phyloP scores from a whole-genome alignment of 805 yeast species.

The Saccharomyces jurei region DNA sequence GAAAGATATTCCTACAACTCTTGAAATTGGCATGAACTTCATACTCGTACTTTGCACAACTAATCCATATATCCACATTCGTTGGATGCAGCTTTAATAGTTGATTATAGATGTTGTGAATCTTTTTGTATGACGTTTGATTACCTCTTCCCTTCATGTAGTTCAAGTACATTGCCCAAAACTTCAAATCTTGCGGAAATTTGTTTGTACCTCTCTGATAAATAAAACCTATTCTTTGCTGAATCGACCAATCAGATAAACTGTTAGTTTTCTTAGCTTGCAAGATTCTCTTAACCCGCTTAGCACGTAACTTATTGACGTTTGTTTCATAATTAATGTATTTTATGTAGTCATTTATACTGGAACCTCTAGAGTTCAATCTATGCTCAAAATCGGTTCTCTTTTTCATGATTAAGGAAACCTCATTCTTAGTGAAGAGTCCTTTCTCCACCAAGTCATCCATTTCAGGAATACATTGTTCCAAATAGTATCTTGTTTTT shows the following conservation, averaged over 20 bases:
- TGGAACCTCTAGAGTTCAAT: conserved; percentile 74
- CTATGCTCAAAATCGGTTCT: conserved; percentile 95
- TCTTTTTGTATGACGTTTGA: conserved; percentile 58
- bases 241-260: conserved; percentile 81
- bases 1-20: conserved; percentile 81
- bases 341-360: conserved; percentile 63
- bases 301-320: conserved; percentile 67
- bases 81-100: conserved; percentile 85
- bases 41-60: conserved; percentile 90
- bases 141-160: conserved; percentile 48
- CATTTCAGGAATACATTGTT: conserved; percentile 80
- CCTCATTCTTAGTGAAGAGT: conserved; percentile 74
- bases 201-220: conserved; percentile 75
- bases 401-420: conserved; percentile 77
- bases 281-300: conserved; percentile 57
- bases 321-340: conserved; percentile 76
- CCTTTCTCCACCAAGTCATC: conserved; percentile 79
- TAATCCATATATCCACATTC: conserved; percentile 83
- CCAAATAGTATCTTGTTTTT: conserved; percentile 48
- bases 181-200: conserved; percentile 64
- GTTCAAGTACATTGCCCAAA: conserved; percentile 73
- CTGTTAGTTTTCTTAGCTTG: conserved; percentile 52
- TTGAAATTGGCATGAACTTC: conserved; percentile 82
- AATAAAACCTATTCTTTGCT: conserved; percentile 70
- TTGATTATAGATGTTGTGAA: conserved; percentile 68